Evolutionary conservation across 768 basidiomycete genomes (phyloP).

Genomic region (Hericium rajendrae): DNA sequence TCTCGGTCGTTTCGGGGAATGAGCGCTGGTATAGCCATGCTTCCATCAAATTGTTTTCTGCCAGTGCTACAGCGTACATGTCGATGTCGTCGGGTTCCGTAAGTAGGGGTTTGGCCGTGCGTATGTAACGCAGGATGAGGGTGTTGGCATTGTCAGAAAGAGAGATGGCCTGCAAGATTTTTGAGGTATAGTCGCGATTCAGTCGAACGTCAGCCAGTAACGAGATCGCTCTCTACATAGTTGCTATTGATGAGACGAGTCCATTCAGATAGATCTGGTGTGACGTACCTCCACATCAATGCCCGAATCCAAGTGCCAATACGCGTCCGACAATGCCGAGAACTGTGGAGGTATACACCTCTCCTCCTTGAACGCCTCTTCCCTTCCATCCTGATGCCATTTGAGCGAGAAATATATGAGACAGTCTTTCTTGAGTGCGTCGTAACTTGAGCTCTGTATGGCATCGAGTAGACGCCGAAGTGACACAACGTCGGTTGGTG

Average conservation of each 20-base stretch:
- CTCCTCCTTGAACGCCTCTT: slow-evolving; percentile 38
- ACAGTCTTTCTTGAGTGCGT: slow-evolving; percentile 71
- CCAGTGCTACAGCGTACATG: slow-evolving; percentile 59
- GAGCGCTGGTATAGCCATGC: slow-evolving; percentile 72
- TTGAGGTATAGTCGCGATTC: slow-evolving; percentile 68
- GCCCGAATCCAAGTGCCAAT: slow-evolving; percentile 74
- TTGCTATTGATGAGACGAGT: not conserved
- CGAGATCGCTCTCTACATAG: slow-evolving; percentile 52
- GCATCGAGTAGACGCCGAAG: slow-evolving; percentile 51
- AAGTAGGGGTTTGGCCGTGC: slow-evolving; percentile 64
- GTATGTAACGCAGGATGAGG: slow-evolving; percentile 64
- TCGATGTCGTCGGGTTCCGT: slow-evolving; percentile 63
- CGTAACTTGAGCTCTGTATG: slow-evolving; percentile 55
- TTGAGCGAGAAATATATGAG: slow-evolving; percentile 75
- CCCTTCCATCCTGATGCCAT: slow-evolving; percentile 63
- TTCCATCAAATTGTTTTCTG: slow-evolving; percentile 51
- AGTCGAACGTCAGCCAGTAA: slow-evolving; percentile 67
- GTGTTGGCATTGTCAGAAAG: slow-evolving; percentile 33
- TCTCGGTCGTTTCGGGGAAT: slow-evolving; percentile 49
- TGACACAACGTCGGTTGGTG: slow-evolving; percentile 45
- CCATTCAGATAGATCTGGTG: not conserved
- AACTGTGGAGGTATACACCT: slow-evolving; percentile 71
- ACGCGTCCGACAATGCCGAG: slow-evolving; percentile 66
- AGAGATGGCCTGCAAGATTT: slow-evolving; percentile 62
- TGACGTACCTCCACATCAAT: slow-evolving; percentile 50